Evolutionary conservation across 2,329 filamentous ascomycete species (phyloP).

Genomic region (Xylariaceae sp.): DNA sequence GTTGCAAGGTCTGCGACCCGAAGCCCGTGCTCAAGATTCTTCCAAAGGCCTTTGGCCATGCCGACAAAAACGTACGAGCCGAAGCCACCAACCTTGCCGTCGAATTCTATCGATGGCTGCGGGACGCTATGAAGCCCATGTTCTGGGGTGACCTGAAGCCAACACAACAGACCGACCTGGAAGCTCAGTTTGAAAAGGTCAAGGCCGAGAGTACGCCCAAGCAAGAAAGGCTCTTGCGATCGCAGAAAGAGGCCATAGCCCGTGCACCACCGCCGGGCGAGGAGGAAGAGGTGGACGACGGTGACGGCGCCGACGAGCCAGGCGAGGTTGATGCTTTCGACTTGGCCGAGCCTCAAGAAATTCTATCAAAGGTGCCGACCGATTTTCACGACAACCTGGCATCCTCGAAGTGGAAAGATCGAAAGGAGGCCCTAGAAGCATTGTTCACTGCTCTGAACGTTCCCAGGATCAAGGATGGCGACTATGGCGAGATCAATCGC

Average conservation of each 20-base stretch:
- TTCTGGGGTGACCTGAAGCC: slow-evolving; percentile 96
- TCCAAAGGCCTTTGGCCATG: slow-evolving; percentile 88
- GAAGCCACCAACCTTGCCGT: slow-evolving; percentile 88
- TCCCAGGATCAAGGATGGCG: slow-evolving; percentile 83
- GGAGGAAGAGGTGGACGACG: slow-evolving; percentile 52
- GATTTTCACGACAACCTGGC: slow-evolving; percentile 76
- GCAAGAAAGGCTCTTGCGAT: slow-evolving; percentile 79
- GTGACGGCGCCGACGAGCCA: slow-evolving; percentile 52
- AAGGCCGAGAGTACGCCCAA: slow-evolving; percentile 83
- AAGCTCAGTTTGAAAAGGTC: slow-evolving; percentile 88
- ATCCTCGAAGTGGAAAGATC: slow-evolving; percentile 96
- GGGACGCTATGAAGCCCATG: slow-evolving; percentile 95
- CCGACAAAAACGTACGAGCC: slow-evolving; percentile 95
- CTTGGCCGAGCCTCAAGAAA: slow-evolving; percentile 79
- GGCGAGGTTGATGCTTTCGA: slow-evolving; percentile 75
- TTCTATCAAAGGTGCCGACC: slow-evolving; percentile 70
- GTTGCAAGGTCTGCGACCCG: slow-evolving; percentile 88
- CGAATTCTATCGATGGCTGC: slow-evolving; percentile 93
- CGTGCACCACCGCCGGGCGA: slow-evolving; percentile 54
- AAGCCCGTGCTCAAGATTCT: slow-evolving; percentile 83
- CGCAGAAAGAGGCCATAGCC: slow-evolving; percentile 78
- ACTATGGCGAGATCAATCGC: slow-evolving; percentile 76
- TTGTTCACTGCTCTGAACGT: slow-evolving; percentile 71
- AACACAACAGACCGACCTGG: slow-evolving; percentile 88
- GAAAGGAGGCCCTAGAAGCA: slow-evolving; percentile 87